Base-by-base conservation (phyloP, 164 flowering plant species). In the Vitis amurensis region DNA sequence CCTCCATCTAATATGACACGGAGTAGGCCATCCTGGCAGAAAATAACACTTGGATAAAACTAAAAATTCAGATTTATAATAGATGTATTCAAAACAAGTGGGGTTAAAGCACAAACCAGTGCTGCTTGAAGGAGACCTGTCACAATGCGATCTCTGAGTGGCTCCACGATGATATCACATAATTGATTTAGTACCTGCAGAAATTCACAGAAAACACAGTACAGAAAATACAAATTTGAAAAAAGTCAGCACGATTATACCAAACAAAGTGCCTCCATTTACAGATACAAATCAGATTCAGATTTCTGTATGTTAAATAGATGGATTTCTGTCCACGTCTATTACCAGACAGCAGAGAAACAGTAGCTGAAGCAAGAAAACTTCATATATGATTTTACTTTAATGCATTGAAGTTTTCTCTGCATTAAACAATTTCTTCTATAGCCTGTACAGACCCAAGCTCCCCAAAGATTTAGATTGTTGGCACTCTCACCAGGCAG, bases 1-100 rank as follows among this genome's bases (percentile, higher is more conserved):
- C 99, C 99, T 66, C 99, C 99, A 82, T 96, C 94, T 76, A 96
- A 72, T 69, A 96, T 44, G 23, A 96, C 98, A 11, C 99, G 91
- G 10, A 89, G 83, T 56, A 96, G 83, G 19, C 99, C 99, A 81
- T 92, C 97, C 99, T 96, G 82, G 48, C 13, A 76, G 75, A 75
- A 17, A 13, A 69, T 61, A 59, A 23, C 3, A 17, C 61, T 60
- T 47, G 23, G 64, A 67, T 11, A 31, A 55, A 10, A 19, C 11
- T 48, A 29, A 59, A 31, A 68, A 17, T 44, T 50, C 1, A 31
- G 16, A 23, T 29, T 53, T 57, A 15, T 55, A 10, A 56, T 3
- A 19, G 50, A 64, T 64, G 23, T 62, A 15, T 11, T 23, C 9
- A 23, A 11, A 63, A 55, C 59, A 44, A 66, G 58, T 7, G 59